These are phyloP conservation scores for Cystobasidium sp. DNA, from an alignment of 1,284 basidiomycete species.

Conservation along the genomic window DNA sequence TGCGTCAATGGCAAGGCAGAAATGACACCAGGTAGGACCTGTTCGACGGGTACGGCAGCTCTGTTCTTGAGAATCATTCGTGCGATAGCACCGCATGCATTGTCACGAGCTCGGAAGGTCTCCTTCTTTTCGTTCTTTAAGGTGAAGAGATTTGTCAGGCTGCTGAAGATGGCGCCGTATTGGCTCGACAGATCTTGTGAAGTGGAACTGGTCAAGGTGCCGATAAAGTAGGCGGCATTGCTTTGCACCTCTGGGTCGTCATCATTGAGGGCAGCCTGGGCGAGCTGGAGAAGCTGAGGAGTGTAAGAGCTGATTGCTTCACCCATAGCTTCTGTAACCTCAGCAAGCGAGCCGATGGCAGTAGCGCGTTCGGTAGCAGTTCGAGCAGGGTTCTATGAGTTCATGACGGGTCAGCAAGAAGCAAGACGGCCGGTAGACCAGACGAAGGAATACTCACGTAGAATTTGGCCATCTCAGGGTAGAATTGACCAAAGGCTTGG, in stretches of 20 bases:
- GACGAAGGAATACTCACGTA: slow-evolving; percentile 67
- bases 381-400: slow-evolving; percentile 73
- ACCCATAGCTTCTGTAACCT: slow-evolving; percentile 94
- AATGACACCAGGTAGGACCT: slow-evolving; percentile 53
- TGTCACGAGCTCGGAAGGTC: slow-evolving; percentile 85
- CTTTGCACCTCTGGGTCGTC: slow-evolving; percentile 89
- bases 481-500: slow-evolving; percentile 82
- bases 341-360: slow-evolving; percentile 90
- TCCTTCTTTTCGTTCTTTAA: slow-evolving; percentile 67
- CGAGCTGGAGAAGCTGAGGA: slow-evolving; percentile 74
- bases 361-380: slow-evolving; percentile 90
- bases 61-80: slow-evolving; percentile 85
- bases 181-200: slow-evolving; percentile 81
- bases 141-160: slow-evolving; percentile 81
- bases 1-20: slow-evolving; percentile 9
- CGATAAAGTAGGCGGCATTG: slow-evolving; percentile 93
- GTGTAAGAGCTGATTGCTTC: slow-evolving; percentile 80
- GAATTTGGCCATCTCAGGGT: slow-evolving; percentile 88
- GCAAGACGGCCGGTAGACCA: neutral
- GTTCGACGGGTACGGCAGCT: slow-evolving; percentile 81
- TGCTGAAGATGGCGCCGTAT: slow-evolving; percentile 76
- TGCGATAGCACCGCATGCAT: slow-evolving; percentile 89
- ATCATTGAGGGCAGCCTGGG: slow-evolving; percentile 81
- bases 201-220: slow-evolving; percentile 88
- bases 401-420: slow-evolving; percentile 44